Evolutionary conservation across 768 basidiomycete genomes (phyloP), one percentile per base, ranked within the genome.

Genomic region (Cyathus striatus): DNA sequence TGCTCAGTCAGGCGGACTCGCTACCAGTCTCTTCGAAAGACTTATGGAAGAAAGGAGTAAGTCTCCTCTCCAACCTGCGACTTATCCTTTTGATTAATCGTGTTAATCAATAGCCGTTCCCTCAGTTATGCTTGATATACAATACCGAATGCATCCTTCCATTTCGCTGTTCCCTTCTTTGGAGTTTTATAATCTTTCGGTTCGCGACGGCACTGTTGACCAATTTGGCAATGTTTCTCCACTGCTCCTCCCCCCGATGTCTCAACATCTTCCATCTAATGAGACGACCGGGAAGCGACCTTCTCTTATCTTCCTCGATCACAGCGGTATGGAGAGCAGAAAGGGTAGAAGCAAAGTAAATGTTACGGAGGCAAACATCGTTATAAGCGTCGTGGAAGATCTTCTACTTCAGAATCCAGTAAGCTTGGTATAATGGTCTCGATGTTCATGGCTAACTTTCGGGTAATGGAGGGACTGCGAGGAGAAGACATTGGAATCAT

Each of bases 101-200:
- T 13, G 17, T 24, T n/a, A 2, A 37, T 32, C 17, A 47, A 38
- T 40, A 90, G 89, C 74, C 34, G 78, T 90, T n/a, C 90, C 91
- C 7, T 85, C 88, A 4, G 78, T 93, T 48, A 93, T 94, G 86
- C 78, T 97, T 44, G 86, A 95, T 56, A 75, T 80, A n/a, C 93
- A 97, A 63, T 97, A 96, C 54, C 83, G 93, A 25, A 97, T 97
- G 93, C 91, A 94, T 53, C 94, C 93, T 10, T 69, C 70, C 26
- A 92, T 97, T 52, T 90, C 93, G 2, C 72, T 72, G 17, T 97
- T 97, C 68, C 91, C 94, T 7, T 82, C 86, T 26, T 58, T 69
- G 21, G 84, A 90, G 46, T 96, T 96, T 59, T 97, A 97, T 66
- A 67, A 79, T 33, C 68, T 69, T 21, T 68, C 73, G 1, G 57